Conservation (phyloP, 495 filamentous ascomycete species). For the Cryomyces minteri region DNA sequence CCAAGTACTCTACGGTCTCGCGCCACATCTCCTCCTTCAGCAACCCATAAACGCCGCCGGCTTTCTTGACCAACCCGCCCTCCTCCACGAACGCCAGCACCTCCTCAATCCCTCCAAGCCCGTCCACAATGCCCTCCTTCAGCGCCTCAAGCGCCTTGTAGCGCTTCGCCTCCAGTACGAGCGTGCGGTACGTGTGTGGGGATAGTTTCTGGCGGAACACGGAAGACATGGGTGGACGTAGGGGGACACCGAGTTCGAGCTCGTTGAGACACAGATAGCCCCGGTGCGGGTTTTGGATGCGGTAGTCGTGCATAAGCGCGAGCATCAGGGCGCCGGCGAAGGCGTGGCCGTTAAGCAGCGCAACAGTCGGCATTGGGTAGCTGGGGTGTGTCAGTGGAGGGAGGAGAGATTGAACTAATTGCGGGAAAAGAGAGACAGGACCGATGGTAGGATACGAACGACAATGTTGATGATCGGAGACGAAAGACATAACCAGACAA, state of each 20-base stretch:
- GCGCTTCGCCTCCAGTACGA: constrained; percentile 52
- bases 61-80: constrained; percentile 37
- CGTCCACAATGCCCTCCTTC: constrained; percentile 49
- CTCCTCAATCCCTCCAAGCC: constrained; percentile 41
- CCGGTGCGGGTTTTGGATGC: constrained; percentile 45
- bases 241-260: constrained; percentile 53
- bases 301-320: constrained; percentile 72
- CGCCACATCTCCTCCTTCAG: constrained; percentile 10
- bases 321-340: constrained; percentile 72
- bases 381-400: constrained; percentile 10
- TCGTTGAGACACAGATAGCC: constrained; percentile 67
- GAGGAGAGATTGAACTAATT: too few species aligned
- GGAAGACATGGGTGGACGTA: constrained; percentile 50
- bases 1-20: constrained; percentile 7
- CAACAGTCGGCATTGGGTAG: constrained; percentile 70
- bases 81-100: constrained; percentile 34
- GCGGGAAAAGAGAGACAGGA: too few species aligned
- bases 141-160: constrained; percentile 41
- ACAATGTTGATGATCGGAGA: too few species aligned
- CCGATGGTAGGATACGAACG: too few species aligned
- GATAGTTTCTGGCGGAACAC: constrained; percentile 53
- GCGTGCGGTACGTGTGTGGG: constrained; percentile 33
- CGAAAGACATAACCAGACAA: neutral
- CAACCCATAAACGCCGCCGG: constrained; percentile 1
- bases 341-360: constrained; percentile 60